A percentile compares a stretch with the other conserved stretches of the same genome.
phyloP scores from a whole-genome alignment of 2,329 filamentous ascomycete genomes.

The Pseudogymnoascus sp. region DNA sequence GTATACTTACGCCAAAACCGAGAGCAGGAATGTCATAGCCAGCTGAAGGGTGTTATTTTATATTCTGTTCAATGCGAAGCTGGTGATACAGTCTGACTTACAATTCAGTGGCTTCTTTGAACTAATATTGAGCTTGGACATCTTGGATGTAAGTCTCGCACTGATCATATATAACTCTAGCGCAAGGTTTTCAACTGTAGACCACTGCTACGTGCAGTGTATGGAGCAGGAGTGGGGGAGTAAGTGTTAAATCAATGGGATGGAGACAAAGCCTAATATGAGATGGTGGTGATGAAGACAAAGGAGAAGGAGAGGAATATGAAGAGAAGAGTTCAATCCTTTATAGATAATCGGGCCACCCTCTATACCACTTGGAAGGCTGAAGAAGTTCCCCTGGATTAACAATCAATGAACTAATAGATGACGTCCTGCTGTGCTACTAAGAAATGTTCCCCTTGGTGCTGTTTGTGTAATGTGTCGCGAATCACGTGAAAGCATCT shows the following conservation, averaged over 20 bases:
- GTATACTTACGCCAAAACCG: conserved; percentile 45
- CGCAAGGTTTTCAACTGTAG: no score
- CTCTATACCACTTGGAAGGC: not conserved
- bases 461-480: not conserved
- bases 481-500: not conserved
- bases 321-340: not conserved
- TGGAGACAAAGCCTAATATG: not conserved
- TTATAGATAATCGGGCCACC: not conserved
- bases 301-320: not conserved
- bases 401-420: not conserved
- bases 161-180: not conserved
- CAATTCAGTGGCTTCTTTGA: not conserved
- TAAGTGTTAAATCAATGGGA: not conserved
- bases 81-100: not conserved
- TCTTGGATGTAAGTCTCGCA: not conserved
- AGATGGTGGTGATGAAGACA: not conserved
- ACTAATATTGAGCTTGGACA: not conserved
- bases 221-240: not conserved
- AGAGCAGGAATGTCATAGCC: conserved; percentile 53
- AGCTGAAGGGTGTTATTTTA: conserved; percentile 20
- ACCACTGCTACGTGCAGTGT: not conserved
- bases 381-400: not conserved
- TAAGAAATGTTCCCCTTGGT: not conserved
- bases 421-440: not conserved
- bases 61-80: not conserved